Evolutionary conservation across 2,329 filamentous ascomycete genomes (phyloP).

Genomic region (Diaporthe capsici): DNA sequence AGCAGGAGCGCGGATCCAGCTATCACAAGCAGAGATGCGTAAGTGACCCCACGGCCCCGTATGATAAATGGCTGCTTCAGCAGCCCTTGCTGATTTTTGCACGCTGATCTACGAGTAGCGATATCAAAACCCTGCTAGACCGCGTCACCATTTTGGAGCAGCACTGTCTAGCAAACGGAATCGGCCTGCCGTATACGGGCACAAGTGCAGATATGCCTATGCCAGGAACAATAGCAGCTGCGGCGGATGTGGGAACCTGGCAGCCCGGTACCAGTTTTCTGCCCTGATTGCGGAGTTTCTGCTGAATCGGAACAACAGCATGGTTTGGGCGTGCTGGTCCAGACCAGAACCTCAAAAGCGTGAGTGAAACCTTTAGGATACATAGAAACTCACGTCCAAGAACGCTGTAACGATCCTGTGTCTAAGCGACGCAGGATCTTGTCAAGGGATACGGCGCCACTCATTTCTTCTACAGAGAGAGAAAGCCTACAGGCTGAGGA

Average conservation of each 20-base stretch:
- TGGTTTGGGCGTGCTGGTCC: no score
- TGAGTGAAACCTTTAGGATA: no score
- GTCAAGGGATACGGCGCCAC: background rate
- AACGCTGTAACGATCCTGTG: background rate
- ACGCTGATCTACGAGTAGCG: slow-evolving; percentile 2
- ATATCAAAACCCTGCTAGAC: background rate
- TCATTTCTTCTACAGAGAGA: no score
- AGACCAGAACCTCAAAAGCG: background rate
- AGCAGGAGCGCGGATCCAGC: background rate
- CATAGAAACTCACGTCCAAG: background rate
- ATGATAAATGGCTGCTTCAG: background rate
- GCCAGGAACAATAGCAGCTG: background rate
- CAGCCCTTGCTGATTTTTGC: background rate
- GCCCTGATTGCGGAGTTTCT: background rate
- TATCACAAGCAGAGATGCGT: slow-evolving; percentile 11
- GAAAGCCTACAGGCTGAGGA: background rate
- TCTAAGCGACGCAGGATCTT: background rate
- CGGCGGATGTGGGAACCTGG: background rate
- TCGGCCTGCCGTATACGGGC: slow-evolving; percentile 10
- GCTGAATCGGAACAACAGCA: no score
- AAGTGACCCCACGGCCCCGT: background rate
- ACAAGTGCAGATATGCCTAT: background rate
- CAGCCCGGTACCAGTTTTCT: background rate
- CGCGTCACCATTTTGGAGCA: slow-evolving; percentile 21
- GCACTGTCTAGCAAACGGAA: slow-evolving; percentile 24